A percentile compares a stretch with the other conserved stretches of the same genome.
These are phyloP conservation scores for Neurospora tetraspora DNA, from an alignment of 495 filamentous ascomycete species.

Conservation along the genomic window DNA sequence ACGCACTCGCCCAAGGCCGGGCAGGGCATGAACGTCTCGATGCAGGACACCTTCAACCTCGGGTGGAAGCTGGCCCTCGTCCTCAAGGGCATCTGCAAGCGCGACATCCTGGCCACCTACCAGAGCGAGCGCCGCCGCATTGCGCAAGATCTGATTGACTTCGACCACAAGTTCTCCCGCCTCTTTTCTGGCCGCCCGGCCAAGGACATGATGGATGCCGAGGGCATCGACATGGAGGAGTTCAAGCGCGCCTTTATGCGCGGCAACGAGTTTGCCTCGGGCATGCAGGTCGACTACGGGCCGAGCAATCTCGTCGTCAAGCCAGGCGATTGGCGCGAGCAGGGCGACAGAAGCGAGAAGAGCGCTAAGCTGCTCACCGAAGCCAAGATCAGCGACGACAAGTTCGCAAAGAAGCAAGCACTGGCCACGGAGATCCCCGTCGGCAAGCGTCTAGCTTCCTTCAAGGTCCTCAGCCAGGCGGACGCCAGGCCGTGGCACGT, in stretches of 20 bases:
- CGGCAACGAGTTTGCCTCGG: conserved; percentile 29
- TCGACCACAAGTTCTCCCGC: conserved; percentile 53
- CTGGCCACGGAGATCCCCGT: conserved; percentile 12
- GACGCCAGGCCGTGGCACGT: conserved; percentile 51
- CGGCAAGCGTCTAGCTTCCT: conserved; percentile 48
- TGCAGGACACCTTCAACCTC: conserved; percentile 62
- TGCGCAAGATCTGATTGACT: conserved; percentile 64
- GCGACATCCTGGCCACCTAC: conserved; percentile 58
- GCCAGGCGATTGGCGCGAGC: conserved; percentile 6
- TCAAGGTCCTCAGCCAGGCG: conserved; percentile 49
- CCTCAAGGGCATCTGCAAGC: conserved; percentile 44
- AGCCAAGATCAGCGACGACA: conserved; percentile 3
- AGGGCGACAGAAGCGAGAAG: conserved; percentile 42
- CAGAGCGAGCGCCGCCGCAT: conserved; percentile 57
- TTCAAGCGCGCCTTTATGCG: conserved; percentile 32
- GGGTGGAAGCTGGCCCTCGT: conserved; percentile 66
- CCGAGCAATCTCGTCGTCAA: conserved; percentile 22
- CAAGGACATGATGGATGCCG: conserved; percentile 33
- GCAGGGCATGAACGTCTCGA: conserved; percentile 67
- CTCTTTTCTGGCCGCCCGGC: conserved; percentile 36
- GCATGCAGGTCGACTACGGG: conserved; percentile 25
- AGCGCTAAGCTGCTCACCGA: background rate
- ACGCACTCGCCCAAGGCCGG: conserved; percentile 64
- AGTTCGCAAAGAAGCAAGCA: conserved; percentile 16
- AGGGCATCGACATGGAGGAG: conserved; percentile 34